Evolutionary conservation across 2,329 filamentous ascomycete genomes (phyloP).

Genomic region (Thyridium curvatum): DNA sequence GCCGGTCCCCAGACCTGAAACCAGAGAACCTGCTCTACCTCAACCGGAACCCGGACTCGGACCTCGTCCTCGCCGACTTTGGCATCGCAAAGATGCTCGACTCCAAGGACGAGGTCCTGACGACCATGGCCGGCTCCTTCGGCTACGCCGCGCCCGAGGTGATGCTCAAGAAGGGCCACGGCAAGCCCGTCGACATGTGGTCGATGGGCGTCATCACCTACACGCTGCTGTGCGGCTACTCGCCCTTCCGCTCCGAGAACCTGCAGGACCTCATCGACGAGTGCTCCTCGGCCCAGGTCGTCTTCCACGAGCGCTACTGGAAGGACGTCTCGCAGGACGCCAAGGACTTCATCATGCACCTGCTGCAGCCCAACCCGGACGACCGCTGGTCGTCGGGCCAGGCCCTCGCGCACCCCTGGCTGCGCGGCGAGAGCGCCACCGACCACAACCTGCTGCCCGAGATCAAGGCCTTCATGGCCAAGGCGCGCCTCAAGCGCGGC

Average conservation of each 20-base stretch:
- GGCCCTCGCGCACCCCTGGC: slow-evolving; percentile 78
- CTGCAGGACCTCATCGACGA: slow-evolving; percentile 91
- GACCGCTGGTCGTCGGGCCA: slow-evolving; percentile 73
- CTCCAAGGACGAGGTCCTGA: slow-evolving; percentile 82
- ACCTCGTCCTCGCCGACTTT: slow-evolving; percentile 92
- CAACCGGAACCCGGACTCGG: slow-evolving; percentile 68
- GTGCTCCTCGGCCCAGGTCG: slow-evolving; percentile 73
- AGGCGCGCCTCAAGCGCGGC: slow-evolving; percentile 82
- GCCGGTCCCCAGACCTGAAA: slow-evolving; percentile 67
- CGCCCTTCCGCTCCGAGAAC: slow-evolving; percentile 93
- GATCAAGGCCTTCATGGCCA: slow-evolving; percentile 89
- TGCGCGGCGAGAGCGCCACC: slow-evolving; percentile 83
- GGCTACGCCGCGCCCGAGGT: slow-evolving; percentile 97
- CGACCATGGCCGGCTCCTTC: slow-evolving; percentile 97
- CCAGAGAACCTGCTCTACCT: slow-evolving; percentile 96
- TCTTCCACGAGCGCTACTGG: slow-evolving; percentile 98
- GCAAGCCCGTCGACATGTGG: slow-evolving; percentile 99
- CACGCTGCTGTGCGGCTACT: slow-evolving; percentile 95
- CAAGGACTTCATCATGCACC: slow-evolving; percentile 82
- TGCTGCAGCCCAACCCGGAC: slow-evolving; percentile 73
- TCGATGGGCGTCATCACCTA: slow-evolving; percentile 98
- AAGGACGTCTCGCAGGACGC: slow-evolving; percentile 93
- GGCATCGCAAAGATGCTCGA: slow-evolving; percentile 98
- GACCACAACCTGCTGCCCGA: slow-evolving; percentile 97
- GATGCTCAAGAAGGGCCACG: slow-evolving; percentile 95